Percentiles rank a stretch among this genome's conserved stretches.
Evolutionary conservation across 495 filamentous ascomycete genomes (phyloP).

Genomic region (Hyaloscypha variabilis): DNA sequence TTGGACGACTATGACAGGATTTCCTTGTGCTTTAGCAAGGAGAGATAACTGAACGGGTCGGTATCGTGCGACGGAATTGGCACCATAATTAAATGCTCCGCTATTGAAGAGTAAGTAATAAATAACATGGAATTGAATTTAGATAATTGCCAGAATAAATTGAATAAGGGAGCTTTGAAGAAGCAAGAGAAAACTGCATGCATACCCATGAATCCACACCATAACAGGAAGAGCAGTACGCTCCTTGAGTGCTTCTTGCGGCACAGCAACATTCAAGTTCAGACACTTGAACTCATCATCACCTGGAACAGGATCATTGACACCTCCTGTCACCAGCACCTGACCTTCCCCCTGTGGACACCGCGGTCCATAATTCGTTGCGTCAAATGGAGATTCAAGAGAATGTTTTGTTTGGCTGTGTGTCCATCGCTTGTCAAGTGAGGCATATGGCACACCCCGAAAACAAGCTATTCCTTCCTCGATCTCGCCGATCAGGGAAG

Average conservation of each 20-base stretch:
- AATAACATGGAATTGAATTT: background rate
- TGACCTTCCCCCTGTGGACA: conserved; percentile 10
- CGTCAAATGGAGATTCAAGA: conserved; percentile 21
- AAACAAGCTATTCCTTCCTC: conserved; percentile 15
- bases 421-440: conserved; percentile 18
- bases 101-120: conserved; percentile 5
- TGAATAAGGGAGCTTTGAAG: background rate
- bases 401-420: conserved; percentile 11
- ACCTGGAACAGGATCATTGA: conserved; percentile 10
- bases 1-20: conserved; percentile 14
- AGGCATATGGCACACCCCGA: conserved; percentile 20
- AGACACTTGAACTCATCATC: conserved; percentile 24
- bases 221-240: conserved; percentile 17
- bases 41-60: background rate
- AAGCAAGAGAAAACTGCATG: background rate
- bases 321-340: conserved; percentile 7
- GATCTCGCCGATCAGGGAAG: background rate
- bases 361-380: conserved; percentile 11
- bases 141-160: background rate
- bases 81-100: conserved; percentile 16
- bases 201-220: conserved; percentile 25
- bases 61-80: conserved; percentile 13
- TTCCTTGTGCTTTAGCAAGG: conserved; percentile 2
- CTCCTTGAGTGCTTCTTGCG: conserved; percentile 1
- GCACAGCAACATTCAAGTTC: conserved; percentile 15